phyloP scores from a whole-genome alignment of 2,329 filamentous ascomycete genomes.

The Cladosporium sphaerospermum region DNA sequence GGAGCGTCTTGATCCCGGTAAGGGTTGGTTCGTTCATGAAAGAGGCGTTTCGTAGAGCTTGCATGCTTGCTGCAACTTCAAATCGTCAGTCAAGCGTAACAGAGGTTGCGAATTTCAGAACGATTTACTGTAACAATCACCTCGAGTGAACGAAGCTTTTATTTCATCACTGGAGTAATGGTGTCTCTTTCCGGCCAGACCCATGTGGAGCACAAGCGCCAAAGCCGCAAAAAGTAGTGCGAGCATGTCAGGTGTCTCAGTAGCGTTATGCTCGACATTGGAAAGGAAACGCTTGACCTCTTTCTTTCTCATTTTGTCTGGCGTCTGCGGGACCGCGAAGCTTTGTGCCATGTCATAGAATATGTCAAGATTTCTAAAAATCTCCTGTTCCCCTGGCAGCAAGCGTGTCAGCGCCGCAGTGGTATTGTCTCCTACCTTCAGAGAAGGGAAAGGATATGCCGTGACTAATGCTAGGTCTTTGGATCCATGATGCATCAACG shows the following conservation, averaged over 20 bases:
- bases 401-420: slow-evolving; percentile 21
- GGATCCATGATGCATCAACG: background rate
- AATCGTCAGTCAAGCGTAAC: background rate
- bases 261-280: slow-evolving; percentile 37
- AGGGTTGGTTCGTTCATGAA: slow-evolving; percentile 45
- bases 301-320: slow-evolving; percentile 34
- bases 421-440: slow-evolving; percentile 30
- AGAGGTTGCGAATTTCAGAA: slow-evolving; percentile 6
- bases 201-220: slow-evolving; percentile 42
- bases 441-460: slow-evolving; percentile 39
- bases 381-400: slow-evolving; percentile 33
- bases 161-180: slow-evolving; percentile 24
- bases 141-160: slow-evolving; percentile 31
- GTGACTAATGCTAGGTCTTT: background rate
- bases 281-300: slow-evolving; percentile 43
- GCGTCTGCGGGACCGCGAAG: slow-evolving; percentile 39
- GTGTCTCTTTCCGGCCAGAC: slow-evolving; percentile 34
- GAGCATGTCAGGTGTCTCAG: slow-evolving; percentile 41
- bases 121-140: slow-evolving; percentile 42
- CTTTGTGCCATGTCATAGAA: slow-evolving; percentile 24
- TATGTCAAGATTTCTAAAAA: slow-evolving; percentile 34
- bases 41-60: slow-evolving; percentile 43
- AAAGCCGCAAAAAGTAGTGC: slow-evolving; percentile 43
- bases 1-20: slow-evolving; percentile 39
- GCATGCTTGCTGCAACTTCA: slow-evolving; percentile 46